phyloP scores from a whole-genome alignment of 345 rosid genomes.

The Erucastrum elatum region DNA sequence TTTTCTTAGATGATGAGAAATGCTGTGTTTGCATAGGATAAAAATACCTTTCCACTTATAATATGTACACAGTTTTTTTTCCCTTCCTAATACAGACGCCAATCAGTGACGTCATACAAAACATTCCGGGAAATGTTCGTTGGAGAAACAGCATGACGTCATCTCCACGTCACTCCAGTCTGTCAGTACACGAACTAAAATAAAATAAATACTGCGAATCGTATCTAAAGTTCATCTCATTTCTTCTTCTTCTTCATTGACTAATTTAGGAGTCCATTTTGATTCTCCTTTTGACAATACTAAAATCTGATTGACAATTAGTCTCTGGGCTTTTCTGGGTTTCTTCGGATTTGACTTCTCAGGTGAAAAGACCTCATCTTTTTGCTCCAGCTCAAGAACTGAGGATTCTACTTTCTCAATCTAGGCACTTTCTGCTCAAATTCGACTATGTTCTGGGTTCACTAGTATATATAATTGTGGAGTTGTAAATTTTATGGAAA shows the following conservation, averaged over 20 bases:
- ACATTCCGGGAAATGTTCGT: not conserved
- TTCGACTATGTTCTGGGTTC: no score
- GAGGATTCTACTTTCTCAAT: no score
- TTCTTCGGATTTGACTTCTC: no score
- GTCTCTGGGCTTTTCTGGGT: no score
- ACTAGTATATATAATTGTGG: no score
- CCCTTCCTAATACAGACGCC: not conserved
- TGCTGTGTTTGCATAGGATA: not conserved
- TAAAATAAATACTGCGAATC: conserved; percentile 3
- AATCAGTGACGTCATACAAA: not conserved
- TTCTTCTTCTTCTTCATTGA: conserved; percentile 22
- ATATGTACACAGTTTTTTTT: no score
- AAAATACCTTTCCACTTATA: not conserved
- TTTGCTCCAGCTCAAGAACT: no score
- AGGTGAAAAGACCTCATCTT: no score
- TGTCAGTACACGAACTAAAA: not conserved
- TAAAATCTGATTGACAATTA: not conserved
- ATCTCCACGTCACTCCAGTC: not conserved
- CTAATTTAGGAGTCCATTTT: conserved; percentile 22
- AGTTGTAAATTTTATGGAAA: no score
- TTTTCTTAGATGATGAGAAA: not conserved
- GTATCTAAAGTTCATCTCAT: not conserved
- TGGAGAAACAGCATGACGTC: not conserved
- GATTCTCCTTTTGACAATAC: not conserved
- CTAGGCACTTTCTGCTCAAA: no score